Conservation (phyloP, 2,329 filamentous ascomycete species). For the Pseudogymnoascus sp. region DNA sequence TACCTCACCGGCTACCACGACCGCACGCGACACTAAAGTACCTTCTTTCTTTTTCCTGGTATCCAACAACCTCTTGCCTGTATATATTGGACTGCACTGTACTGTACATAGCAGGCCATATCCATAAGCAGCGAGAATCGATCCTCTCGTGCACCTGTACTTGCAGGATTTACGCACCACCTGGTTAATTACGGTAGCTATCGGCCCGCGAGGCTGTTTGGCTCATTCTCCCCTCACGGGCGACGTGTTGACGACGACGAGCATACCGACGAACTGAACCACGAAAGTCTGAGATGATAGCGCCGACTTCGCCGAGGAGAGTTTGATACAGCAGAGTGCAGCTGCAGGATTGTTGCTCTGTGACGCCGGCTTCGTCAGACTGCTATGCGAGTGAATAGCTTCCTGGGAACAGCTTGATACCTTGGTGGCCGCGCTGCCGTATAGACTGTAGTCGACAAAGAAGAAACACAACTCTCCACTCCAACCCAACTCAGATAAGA, state of each 20-base stretch:
- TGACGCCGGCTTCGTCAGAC: background rate
- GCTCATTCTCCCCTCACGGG: background rate
- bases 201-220: constrained; percentile 4
- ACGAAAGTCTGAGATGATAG: background rate
- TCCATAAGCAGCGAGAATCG: background rate
- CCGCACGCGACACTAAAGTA: background rate
- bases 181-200: background rate
- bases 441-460: background rate
- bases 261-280: background rate
- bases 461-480: background rate
- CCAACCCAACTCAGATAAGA: background rate
- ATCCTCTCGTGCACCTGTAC: background rate
- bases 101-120: background rate
- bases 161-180: background rate
- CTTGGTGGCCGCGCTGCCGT: background rate
- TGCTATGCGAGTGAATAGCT: background rate
- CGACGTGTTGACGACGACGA: background rate
- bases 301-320: background rate
- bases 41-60: background rate
- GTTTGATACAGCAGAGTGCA: background rate
- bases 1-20: background rate
- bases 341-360: background rate
- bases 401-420: background rate
- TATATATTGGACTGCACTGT: background rate
- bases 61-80: background rate